Conservation (phyloP, 2,329 filamentous ascomycete genomes). For the Polytolypa hystricis region DNA sequence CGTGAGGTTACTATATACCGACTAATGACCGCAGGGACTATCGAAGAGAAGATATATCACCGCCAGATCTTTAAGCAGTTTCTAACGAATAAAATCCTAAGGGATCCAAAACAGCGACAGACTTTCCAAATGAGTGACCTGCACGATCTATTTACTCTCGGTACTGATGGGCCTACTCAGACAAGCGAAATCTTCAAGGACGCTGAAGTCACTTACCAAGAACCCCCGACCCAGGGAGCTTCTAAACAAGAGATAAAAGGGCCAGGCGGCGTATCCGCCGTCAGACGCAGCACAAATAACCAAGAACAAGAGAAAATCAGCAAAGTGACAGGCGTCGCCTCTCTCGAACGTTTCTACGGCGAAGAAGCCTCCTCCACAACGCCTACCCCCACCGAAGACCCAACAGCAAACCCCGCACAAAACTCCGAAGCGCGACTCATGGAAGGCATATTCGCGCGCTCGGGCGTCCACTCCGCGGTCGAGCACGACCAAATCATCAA, state of each 20-base stretch:
- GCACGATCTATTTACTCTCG: slow-evolving; percentile 81
- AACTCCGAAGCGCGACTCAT: slow-evolving; percentile 64
- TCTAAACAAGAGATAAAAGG: slow-evolving; percentile 7
- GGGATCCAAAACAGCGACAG: slow-evolving; percentile 84
- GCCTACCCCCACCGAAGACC: slow-evolving; percentile 18
- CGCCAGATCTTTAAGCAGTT: slow-evolving; percentile 98
- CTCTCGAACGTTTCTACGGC: slow-evolving; percentile 52
- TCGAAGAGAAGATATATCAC: slow-evolving; percentile 98
- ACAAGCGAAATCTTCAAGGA: slow-evolving; percentile 79
- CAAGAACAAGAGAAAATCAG: slow-evolving; percentile 38
- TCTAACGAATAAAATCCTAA: slow-evolving; percentile 88
- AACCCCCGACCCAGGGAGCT: slow-evolving; percentile 18
- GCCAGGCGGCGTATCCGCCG: slow-evolving; percentile 7
- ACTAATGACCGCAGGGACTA: slow-evolving; percentile 95
- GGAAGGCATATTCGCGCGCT: slow-evolving; percentile 76
- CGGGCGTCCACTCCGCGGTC: slow-evolving; percentile 78
- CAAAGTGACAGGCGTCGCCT: slow-evolving; percentile 50
- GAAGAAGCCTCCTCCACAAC: slow-evolving; percentile 32
- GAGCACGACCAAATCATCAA: slow-evolving; percentile 89
- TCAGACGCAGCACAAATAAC: slow-evolving; percentile 9
- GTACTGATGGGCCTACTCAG: slow-evolving; percentile 60
- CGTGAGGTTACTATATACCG: slow-evolving; percentile 92
- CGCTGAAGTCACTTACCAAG: slow-evolving; percentile 61
- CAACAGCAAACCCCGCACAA: slow-evolving; percentile 18
- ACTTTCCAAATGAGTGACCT: slow-evolving; percentile 83